phyloP scores from a whole-genome alignment of 257 asterid genomes.

The Misopates orontium region DNA sequence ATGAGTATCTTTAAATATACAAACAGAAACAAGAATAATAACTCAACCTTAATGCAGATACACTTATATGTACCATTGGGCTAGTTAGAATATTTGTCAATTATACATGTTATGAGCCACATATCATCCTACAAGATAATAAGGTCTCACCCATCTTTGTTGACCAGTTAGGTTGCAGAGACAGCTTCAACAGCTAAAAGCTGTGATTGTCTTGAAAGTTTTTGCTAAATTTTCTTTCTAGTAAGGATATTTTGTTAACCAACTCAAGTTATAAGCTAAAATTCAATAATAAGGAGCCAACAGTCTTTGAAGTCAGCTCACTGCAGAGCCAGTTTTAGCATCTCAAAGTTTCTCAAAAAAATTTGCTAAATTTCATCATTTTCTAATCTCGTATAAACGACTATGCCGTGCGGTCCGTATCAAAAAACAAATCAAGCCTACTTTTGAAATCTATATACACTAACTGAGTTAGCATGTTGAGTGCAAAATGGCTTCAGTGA shows the following conservation, averaged over 20 bases:
- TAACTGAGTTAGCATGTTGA: neutral
- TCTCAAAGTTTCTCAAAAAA: too few relatives aligned
- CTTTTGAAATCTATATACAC: neutral
- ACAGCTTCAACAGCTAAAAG: neutral
- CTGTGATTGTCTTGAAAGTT: too few relatives aligned
- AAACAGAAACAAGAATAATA: too few relatives aligned
- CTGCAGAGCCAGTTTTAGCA: neutral
- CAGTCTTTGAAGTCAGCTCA: too few relatives aligned
- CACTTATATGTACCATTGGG: too few relatives aligned
- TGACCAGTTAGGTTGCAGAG: neutral
- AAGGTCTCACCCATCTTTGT: constrained; percentile 10
- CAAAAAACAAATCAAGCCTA: constrained; percentile 12
- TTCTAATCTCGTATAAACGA: too few relatives aligned
- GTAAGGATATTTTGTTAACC: neutral
- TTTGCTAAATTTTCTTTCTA: too few relatives aligned
- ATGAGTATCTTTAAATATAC: neutral
- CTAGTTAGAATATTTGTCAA: constrained; percentile 3
- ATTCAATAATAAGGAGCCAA: too few relatives aligned
- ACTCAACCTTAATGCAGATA: too few relatives aligned
- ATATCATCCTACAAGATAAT: constrained; percentile 13
- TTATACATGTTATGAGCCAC: neutral
- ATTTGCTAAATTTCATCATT: too few relatives aligned
- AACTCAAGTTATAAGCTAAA: neutral
- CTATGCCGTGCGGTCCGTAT: too few relatives aligned
- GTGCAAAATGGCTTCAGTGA: constrained; percentile 8